A percentile compares a stretch with the other conserved stretches of the same genome.
Evolutionary conservation across 495 filamentous ascomycete genomes (phyloP).

Genomic region (Aspergillus wentii): DNA sequence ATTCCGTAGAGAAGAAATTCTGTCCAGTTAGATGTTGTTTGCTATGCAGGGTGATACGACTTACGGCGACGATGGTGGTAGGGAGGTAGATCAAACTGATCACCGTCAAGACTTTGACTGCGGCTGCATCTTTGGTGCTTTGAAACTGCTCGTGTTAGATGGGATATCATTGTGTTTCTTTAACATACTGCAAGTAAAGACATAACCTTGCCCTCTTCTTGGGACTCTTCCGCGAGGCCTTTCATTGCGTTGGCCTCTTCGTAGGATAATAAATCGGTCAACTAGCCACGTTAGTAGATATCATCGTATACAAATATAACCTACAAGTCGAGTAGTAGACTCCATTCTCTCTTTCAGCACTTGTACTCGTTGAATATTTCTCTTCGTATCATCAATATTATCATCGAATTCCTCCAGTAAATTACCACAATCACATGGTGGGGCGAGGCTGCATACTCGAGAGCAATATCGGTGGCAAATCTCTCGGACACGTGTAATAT

Average conservation of each 20-base stretch:
- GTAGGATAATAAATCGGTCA: conserved; percentile 4
- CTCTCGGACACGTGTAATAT: conserved; percentile 1
- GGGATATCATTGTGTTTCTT: background rate
- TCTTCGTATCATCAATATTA: background rate
- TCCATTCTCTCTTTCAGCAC: conserved; percentile 4
- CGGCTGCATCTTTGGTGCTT: conserved; percentile 27
- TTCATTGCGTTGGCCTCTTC: conserved; percentile 2
- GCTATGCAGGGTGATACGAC: conserved; percentile 6
- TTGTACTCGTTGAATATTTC: conserved; percentile 4
- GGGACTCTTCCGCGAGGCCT: background rate
- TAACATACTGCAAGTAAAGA: conserved; percentile 4
- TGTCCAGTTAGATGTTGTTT: too few species aligned
- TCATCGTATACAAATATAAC: too few species aligned
- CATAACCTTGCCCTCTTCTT: background rate
- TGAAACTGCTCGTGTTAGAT: too few species aligned
- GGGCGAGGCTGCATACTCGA: background rate
- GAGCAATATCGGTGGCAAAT: conserved; percentile 6
- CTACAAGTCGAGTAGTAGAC: conserved; percentile 3
- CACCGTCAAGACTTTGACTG: conserved; percentile 29
- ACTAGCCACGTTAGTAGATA: background rate
- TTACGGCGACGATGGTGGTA: conserved; percentile 27
- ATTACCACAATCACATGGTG: background rate
- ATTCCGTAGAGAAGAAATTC: conserved; percentile 35
- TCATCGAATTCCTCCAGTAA: conserved; percentile 5
- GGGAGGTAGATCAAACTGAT: conserved; percentile 32